phyloP scores from a whole-genome alignment of 352 stramenopile species.

The Thalassiosira allenii region DNA sequence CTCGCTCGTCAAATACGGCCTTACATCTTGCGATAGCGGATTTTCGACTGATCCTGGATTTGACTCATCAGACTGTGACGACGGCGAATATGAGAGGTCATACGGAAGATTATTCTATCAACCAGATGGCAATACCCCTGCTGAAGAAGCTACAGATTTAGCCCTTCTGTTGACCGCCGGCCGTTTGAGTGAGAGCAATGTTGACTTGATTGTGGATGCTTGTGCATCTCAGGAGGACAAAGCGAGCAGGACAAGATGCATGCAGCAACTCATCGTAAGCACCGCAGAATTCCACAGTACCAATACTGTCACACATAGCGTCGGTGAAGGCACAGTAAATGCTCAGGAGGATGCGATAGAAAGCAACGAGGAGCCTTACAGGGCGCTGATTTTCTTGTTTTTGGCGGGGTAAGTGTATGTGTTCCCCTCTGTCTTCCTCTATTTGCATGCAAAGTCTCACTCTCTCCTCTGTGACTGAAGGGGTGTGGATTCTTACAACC shows the following conservation, averaged over 20 bases:
- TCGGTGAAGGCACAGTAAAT: slow-evolving; percentile 30
- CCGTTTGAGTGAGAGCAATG: slow-evolving; percentile 57
- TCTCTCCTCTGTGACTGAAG: too few species aligned
- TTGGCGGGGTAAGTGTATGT: too few species aligned
- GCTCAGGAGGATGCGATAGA: too few species aligned
- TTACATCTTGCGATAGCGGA: slow-evolving; percentile 57
- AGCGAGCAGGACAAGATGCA: slow-evolving; percentile 42
- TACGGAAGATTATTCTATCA: slow-evolving; percentile 51
- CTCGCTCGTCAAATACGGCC: slow-evolving; percentile 71
- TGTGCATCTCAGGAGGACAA: slow-evolving; percentile 44
- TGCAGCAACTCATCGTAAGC: slow-evolving; percentile 65
- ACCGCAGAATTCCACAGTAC: slow-evolving; percentile 78
- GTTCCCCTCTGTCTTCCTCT: too few species aligned
- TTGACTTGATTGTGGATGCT: slow-evolving; percentile 42
- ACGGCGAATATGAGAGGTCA: slow-evolving; percentile 17
- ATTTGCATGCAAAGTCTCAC: too few species aligned
- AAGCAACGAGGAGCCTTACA: slow-evolving; percentile 53
- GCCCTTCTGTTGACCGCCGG: slow-evolving; percentile 69
- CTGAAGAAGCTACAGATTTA: slow-evolving; percentile 56
- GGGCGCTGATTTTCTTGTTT: slow-evolving; percentile 78
- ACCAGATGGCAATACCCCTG: slow-evolving; percentile 16
- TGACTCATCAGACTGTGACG: slow-evolving; percentile 37
- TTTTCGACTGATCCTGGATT: slow-evolving; percentile 48
- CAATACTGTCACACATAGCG: slow-evolving; percentile 47
- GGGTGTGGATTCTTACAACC: slow-evolving; percentile 74